Conservation (phyloP, 169 alveolate species). For the Plasmodium vinckei region DNA sequence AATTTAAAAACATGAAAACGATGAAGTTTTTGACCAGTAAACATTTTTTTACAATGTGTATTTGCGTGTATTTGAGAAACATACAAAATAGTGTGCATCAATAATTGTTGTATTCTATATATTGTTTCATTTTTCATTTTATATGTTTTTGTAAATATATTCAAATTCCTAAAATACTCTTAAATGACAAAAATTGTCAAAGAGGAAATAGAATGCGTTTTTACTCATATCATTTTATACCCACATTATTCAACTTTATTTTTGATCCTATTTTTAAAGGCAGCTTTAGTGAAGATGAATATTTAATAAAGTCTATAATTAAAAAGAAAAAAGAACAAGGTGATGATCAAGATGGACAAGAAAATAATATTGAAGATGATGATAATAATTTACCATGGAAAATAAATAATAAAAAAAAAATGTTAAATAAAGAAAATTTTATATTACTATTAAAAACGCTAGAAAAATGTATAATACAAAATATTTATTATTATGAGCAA, state of each 20-base stretch:
- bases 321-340: constrained; percentile 64
- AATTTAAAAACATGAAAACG: constrained; percentile 64
- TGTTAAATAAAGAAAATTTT: constrained; percentile 29
- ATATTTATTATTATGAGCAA: constrained; percentile 54
- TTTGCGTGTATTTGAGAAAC: no score
- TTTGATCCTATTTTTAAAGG: constrained; percentile 26
- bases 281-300: constrained; percentile 73
- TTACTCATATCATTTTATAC: no score
- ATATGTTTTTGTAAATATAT: no score
- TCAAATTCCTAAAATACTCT: no score
- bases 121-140: no score
- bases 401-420: constrained; percentile 65
- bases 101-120: no score
- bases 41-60: neutral
- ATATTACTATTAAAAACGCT: constrained; percentile 31
- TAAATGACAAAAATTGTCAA: no score
- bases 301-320: constrained; percentile 52
- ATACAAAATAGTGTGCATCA: no score
- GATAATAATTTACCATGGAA: constrained; percentile 41
- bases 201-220: no score
- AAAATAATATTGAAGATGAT: neutral
- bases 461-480: constrained; percentile 62
- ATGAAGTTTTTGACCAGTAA: constrained; percentile 75
- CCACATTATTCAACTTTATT: no score
- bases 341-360: constrained; percentile 11